Conservation (phyloP, 495 filamentous ascomycete genomes). For the Penicillium verhagenii region DNA sequence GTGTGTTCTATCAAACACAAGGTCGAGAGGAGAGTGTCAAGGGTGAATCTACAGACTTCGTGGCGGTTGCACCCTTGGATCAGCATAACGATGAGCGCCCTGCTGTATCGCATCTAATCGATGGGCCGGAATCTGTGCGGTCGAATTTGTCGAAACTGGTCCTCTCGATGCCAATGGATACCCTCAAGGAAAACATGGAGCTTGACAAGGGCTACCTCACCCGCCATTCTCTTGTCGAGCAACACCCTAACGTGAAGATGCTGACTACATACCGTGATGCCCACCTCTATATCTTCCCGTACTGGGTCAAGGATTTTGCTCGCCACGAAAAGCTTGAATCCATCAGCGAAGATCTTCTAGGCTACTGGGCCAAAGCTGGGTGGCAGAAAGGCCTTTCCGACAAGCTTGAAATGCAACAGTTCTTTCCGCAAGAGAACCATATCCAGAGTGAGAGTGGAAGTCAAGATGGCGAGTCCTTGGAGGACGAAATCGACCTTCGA, state of each 20-base stretch:
- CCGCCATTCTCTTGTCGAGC: constrained; percentile 67
- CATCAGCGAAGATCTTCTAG: constrained; percentile 87
- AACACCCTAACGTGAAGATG: constrained; percentile 72
- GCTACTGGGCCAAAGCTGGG: constrained; percentile 89
- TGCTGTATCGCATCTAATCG: constrained; percentile 51
- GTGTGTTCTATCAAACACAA: constrained; percentile 87
- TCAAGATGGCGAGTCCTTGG: constrained; percentile 43
- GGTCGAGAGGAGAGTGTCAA: constrained; percentile 69
- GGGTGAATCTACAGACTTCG: constrained; percentile 87
- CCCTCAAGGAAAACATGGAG: constrained; percentile 74
- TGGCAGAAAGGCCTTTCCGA: constrained; percentile 81
- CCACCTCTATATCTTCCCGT: constrained; percentile 89
- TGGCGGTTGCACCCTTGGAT: constrained; percentile 67
- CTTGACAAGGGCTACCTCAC: constrained; percentile 68
- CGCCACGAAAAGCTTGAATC: constrained; percentile 78
- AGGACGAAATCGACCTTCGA: constrained; percentile 63
- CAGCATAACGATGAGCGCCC: constrained; percentile 41
- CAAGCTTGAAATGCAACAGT: constrained; percentile 70
- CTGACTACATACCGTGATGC: constrained; percentile 79
- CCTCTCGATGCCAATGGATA: constrained; percentile 76
- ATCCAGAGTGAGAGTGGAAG: constrained; percentile 33
- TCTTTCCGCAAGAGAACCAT: constrained; percentile 50
- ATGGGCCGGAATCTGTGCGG: constrained; percentile 57
- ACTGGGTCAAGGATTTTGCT: constrained; percentile 81
- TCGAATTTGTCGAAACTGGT: constrained; percentile 65